Evolutionary conservation across 106 monocot genomes (phyloP), one percentile per base, ranked within the genome.

Genomic region (Posidonia australis): DNA sequence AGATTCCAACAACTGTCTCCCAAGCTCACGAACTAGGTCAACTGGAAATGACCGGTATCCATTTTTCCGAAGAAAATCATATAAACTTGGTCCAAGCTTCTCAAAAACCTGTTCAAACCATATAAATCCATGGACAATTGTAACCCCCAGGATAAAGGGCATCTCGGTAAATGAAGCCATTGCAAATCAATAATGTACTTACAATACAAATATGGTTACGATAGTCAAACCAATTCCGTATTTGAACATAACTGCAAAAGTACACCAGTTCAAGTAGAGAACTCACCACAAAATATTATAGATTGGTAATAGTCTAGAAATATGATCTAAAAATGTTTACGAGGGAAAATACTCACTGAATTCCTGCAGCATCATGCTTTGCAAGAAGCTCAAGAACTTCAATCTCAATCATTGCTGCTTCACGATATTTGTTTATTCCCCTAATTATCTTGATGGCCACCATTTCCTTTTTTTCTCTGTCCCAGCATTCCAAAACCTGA

Each of bases 141-240:
- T 76, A 73, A 76, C 77, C 75, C 77, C 78, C 73, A 68, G 26
- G 29, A 57, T 66, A 66, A 44, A 47, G 65, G 51, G 49, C 21
- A 75, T 70, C 56, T 56, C 55, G 72, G 69, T 67, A 75, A 80
- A 86, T 63, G 54, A 73, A 73, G 43, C 44, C 48, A 72, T 71
- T 55, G 66, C 54, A 86, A 84, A 80, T 65, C 51, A 81, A 67
- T 69, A 21, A 65, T 75, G 73, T 86, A 96, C 94, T 96, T 96
- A 96, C 94, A 82, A 96, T 96, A 90, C 94, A 90, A 68, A 94
- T 82, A 94, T 94, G 96, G 84, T 90, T 96, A 90, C 96, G 90
- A 90, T 96, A 96, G 84, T 96, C 96, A 86, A 96, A 96, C 96
- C 96, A 96, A 90, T 96, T 87, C 96, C 96, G 70, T 80, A 90